These are phyloP conservation scores for Sporothrix globosa DNA, from an alignment of 2,329 filamentous ascomycete genomes.

Conservation along the genomic window DNA sequence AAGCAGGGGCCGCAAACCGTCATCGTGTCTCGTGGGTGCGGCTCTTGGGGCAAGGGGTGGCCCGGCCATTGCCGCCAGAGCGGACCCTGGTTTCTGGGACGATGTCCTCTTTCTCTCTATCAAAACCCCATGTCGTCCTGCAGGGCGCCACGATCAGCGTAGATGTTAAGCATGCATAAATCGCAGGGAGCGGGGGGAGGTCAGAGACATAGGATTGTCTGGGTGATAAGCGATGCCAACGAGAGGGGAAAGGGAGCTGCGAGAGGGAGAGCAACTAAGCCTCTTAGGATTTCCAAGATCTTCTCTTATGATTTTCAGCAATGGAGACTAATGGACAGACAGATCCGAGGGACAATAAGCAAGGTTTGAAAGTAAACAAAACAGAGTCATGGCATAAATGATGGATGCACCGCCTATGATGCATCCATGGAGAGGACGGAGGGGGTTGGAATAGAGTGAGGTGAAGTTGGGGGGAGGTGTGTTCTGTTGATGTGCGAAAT, in stretches of 20 bases:
- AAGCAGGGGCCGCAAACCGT: constrained; percentile 2
- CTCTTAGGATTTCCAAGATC: constrained; percentile 26
- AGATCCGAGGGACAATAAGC: neutral
- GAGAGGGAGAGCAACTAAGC: constrained; percentile 11
- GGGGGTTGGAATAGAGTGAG: neutral
- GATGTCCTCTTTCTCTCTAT: neutral
- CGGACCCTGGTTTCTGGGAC: neutral
- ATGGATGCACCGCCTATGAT: constrained; percentile 16
- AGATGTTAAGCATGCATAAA: constrained; percentile 25
- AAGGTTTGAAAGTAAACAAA: neutral
- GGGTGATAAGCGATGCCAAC: neutral
- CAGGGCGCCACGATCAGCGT: neutral
- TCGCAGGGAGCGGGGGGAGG: neutral
- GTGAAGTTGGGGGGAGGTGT: no score
- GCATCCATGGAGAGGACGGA: constrained; percentile 1
- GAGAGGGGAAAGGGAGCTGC: neutral
- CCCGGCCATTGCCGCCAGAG: constrained; percentile 13
- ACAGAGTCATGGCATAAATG: constrained; percentile 4
- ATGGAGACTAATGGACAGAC: neutral
- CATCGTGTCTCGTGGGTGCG: constrained; percentile 19
- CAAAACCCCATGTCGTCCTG: neutral
- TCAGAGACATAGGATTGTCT: constrained; percentile 14
- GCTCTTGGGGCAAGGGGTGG: neutral
- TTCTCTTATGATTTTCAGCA: constrained; percentile 18
- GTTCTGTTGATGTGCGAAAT: neutral